Evolutionary conservation across 805 yeast genomes (phyloP).

Genomic region (Cyberlindnera subsufficiens): DNA sequence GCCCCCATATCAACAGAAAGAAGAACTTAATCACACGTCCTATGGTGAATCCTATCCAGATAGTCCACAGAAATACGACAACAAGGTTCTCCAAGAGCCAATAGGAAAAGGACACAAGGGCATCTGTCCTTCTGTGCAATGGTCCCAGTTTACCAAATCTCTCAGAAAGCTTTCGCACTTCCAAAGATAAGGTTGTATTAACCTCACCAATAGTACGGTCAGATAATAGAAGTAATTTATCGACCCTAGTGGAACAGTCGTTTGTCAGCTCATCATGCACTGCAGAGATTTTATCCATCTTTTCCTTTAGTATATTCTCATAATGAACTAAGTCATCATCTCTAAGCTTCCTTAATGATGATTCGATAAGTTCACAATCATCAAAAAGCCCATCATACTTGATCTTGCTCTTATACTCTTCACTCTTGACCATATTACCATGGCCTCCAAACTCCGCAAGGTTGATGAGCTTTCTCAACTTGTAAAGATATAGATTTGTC

Average conservation of each 20-base stretch:
- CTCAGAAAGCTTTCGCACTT: slow-evolving; percentile 49
- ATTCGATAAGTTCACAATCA: slow-evolving; percentile 5
- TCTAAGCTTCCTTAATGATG: slow-evolving; percentile 1
- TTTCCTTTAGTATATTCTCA: slow-evolving; percentile 13
- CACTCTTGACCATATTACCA: slow-evolving; percentile 13
- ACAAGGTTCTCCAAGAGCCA: slow-evolving; percentile 44
- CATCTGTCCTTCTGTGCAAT: slow-evolving; percentile 26
- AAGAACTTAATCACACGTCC: slow-evolving; percentile 30
- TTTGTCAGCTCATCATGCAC: slow-evolving; percentile 18
- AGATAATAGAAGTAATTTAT: slow-evolving; percentile 53
- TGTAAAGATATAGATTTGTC: neutral
- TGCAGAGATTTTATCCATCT: slow-evolving; percentile 13
- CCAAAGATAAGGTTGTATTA: slow-evolving; percentile 62
- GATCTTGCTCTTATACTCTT: slow-evolving; percentile 7
- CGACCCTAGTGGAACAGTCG: slow-evolving; percentile 44
- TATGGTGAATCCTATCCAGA: slow-evolving; percentile 53
- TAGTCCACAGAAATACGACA: slow-evolving; percentile 42
- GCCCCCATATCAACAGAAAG: slow-evolving; percentile 7
- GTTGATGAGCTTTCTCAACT: slow-evolving; percentile 4
- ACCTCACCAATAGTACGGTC: slow-evolving; percentile 71
- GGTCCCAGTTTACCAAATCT: slow-evolving; percentile 36
- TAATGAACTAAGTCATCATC: slow-evolving; percentile 4
- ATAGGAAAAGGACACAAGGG: slow-evolving; percentile 36
- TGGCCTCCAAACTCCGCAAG: slow-evolving; percentile 17
- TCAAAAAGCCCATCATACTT: slow-evolving; percentile 10